phyloP scores from a whole-genome alignment of 495 filamentous ascomycete genomes.

The Aspergillus incahuasiensis region DNA sequence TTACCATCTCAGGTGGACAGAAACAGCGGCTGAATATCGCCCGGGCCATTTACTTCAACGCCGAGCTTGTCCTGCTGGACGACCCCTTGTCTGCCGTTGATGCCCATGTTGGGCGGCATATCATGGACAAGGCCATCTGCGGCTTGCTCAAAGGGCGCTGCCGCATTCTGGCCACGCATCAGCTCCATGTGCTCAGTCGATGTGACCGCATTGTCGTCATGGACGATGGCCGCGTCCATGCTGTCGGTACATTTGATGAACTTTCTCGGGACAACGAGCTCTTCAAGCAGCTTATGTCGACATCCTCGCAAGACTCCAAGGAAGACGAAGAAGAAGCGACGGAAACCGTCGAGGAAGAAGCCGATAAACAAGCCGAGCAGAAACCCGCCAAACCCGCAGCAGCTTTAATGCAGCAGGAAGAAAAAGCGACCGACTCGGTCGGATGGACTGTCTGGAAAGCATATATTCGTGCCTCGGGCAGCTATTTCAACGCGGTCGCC shows the following conservation, averaged over 20 bases:
- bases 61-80: constrained; percentile 78
- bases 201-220: constrained; percentile 91
- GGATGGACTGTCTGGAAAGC: constrained; percentile 77
- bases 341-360: constrained; percentile 34
- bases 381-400: constrained; percentile 32
- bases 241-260: constrained; percentile 82
- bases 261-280: constrained; percentile 69
- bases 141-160: constrained; percentile 86
- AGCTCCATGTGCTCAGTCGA: constrained; percentile 84
- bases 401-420: constrained; percentile 86
- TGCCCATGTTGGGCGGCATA: constrained; percentile 84
- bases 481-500: constrained; percentile 61
- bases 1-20: constrained; percentile 64
- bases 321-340: constrained; percentile 29
- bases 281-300: constrained; percentile 79
- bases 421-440: constrained; percentile 75
- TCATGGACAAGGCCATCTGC: constrained; percentile 93
- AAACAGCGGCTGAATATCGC: constrained; percentile 71
- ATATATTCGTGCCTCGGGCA: constrained; percentile 77
- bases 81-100: constrained; percentile 81
- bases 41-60: constrained; percentile 78
- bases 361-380: constrained; percentile 45
- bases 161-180: constrained; percentile 88
- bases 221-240: constrained; percentile 75
- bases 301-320: constrained; percentile 63